Base-by-base conservation (phyloP, 495 filamentous ascomycete species). In the Neurospora pannonica region DNA sequence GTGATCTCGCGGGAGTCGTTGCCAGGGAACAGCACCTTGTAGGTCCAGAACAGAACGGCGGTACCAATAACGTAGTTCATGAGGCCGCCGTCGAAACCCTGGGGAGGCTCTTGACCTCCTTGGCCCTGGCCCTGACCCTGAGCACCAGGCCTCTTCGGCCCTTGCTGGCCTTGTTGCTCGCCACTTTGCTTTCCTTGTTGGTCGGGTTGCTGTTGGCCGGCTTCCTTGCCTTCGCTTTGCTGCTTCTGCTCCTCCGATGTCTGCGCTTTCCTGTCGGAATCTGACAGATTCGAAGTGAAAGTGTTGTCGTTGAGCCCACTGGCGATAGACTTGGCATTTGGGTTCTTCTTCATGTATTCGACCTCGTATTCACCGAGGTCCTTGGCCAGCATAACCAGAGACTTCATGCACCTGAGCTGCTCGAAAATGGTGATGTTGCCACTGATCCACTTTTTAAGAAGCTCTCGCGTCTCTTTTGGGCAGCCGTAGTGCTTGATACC, bases 1-100 rank as follows among this genome's bases (percentile, higher is more conserved):
- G 96, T 98, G 74, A 99, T 97, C 77, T 98, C 95, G 38, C 79
- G 79, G n/a, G 79, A 77, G 17, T 36, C 71, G 60, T 74, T 76
- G 21, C 71, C 43, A 31, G 75, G 72, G 74, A 75, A 77, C 37
- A 79, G 10, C 73, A 78, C 73, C 24, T 39, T 60, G 73, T 76
- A 76, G 19, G 79, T n/a, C 21, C 76, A 72, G 46, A 78, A 82
- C 15, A 76, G 39, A 21, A 80, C 4, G 4, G 70, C 38, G 6
- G 54, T 48, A n/a, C 21, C 40, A 17, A 79, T n/a, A 5, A 72
- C 39, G 69, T 76, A 79, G 19, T 69, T 71, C 19, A 76, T 21
- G 5, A 76, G 71, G 17, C 79, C 78, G 4, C 36, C 37, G 4
- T 36, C 17, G 13, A 75, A 48, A 43, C 37, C 70, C 2, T 71